Percentiles rank a stretch among this genome's conserved stretches.
Conservation (phyloP, 78 protist genomes). For the Dictyostelium citrinum region DNA sequence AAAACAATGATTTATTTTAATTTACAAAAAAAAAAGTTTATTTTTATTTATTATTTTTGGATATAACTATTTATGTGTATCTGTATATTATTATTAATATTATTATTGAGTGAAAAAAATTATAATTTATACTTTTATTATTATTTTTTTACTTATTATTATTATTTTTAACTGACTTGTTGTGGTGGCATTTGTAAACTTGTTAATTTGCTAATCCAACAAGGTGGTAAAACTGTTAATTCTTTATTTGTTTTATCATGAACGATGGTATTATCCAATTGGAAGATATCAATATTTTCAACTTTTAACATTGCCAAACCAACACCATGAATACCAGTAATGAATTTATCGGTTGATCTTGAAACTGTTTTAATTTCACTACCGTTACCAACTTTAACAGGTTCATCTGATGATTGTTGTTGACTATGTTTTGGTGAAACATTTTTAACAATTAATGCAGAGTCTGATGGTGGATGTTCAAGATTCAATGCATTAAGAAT, state of each 20-base stretch:
- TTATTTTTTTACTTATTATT: not conserved
- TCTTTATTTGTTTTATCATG: conserved; percentile 18
- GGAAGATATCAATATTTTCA: conserved; percentile 30
- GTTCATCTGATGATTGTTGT: not conserved
- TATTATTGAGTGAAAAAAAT: no score
- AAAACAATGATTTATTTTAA: not conserved
- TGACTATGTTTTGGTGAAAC: conserved; percentile 5
- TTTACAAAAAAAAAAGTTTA: not conserved
- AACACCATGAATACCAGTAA: conserved; percentile 1
- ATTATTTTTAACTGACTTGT: conserved; percentile 22
- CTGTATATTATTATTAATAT: no score
- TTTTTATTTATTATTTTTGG: not conserved
- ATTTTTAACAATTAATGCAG: conserved; percentile 1
- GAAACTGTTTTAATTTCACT: not conserved
- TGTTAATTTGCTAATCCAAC: conserved; percentile 35
- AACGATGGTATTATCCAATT: conserved; percentile 7
- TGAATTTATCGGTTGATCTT: conserved; percentile 40
- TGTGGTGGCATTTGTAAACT: conserved; percentile 33
- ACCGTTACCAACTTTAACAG: not conserved
- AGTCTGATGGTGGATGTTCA: not conserved
- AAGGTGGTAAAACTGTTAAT: conserved; percentile 41
- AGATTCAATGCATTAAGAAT: conserved; percentile 11
- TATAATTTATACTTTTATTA: not conserved
- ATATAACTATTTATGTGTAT: no score
- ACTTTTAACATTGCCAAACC: conserved; percentile 66